Evolutionary conservation across 2,329 filamentous ascomycete species (phyloP), one percentile per base, ranked within the genome.

Genomic region (Knufia petricola): DNA sequence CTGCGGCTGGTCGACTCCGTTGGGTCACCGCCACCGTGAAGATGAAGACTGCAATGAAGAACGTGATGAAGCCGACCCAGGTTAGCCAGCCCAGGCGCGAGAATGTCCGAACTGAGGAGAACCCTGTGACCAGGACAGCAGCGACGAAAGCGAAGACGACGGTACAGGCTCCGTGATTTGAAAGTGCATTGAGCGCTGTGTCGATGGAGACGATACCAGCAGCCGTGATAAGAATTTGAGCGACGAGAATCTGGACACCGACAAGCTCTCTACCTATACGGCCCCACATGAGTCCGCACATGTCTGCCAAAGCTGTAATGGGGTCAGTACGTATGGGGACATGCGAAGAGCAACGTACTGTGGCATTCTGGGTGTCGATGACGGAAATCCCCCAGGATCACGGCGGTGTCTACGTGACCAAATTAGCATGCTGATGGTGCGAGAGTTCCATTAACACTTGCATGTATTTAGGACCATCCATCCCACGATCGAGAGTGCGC

Each of bases 1-100:
- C 63, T 8, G 56, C 59, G 2, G 63, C 59, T 13, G 65, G 65
- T 13, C 63, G 62, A 31, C 63, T 61, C 49, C 65, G 59, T 4
- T 64, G 52, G 13, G 60, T 62, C 21, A 67, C 59, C 12, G 56
- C 58, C 19, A 61, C 52, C 4, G 57, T 56, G 17, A 60, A 54
- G 24, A 56, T 56, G 47, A 61, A 58, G 13, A 61, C 58, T 53
- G 79, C 77, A n/a, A 72, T 63, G 53, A 77, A 81, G 36, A 82
- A 72, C 21, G 72, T 77, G 4, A 71, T 50, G 57, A 82, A 81
- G 0, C 79, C 79, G 9, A 70, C 71, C 73, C 76, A 83, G 0
- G 77, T 79, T 37, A 82, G 63, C 75, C 76, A 81, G 2, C 74
- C 76, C 48, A 51, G 19, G 30, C 32, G 42, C 19, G 44, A 41